These are phyloP conservation scores for Aureobasidium sp. DNA, from an alignment of 2,329 filamentous ascomycete genomes.

Conservation along the genomic window DNA sequence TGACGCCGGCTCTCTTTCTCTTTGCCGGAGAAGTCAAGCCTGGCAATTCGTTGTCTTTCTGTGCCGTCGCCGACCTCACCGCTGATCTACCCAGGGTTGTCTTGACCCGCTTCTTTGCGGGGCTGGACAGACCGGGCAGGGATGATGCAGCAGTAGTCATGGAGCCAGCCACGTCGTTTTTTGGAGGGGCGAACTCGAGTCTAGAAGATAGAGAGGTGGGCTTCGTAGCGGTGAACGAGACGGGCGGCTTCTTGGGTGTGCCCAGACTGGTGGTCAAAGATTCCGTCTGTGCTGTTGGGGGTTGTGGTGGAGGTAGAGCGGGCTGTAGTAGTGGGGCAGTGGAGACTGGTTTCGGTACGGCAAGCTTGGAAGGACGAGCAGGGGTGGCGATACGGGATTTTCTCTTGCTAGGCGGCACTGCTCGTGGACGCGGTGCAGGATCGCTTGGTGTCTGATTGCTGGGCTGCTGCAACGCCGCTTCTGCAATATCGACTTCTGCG, in stretches of 20 bases:
- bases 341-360: background rate
- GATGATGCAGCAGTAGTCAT: background rate
- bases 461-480: background rate
- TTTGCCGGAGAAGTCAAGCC: constrained; percentile 17
- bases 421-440: background rate
- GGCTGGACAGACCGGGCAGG: constrained; percentile 16
- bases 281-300: background rate
- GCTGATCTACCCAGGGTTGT: background rate
- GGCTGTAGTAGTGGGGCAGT: background rate
- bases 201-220: constrained; percentile 1
- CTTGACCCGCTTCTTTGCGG: constrained; percentile 31
- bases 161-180: background rate
- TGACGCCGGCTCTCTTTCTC: constrained; percentile 12
- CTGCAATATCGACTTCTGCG: background rate
- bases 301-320: background rate
- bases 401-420: constrained; percentile 21
- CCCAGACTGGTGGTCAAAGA: background rate
- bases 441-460: background rate
- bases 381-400: constrained; percentile 31
- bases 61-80: background rate
- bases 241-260: constrained; percentile 20
- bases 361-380: constrained; percentile 18
- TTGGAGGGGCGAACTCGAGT: constrained; percentile 9
- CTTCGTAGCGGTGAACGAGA: background rate
- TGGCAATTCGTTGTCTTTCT: constrained; percentile 7